Evolutionary conservation across 139 green algal genomes (phyloP), one percentile per base, ranked within the genome.

Genomic region (Chara braunii): DNA sequence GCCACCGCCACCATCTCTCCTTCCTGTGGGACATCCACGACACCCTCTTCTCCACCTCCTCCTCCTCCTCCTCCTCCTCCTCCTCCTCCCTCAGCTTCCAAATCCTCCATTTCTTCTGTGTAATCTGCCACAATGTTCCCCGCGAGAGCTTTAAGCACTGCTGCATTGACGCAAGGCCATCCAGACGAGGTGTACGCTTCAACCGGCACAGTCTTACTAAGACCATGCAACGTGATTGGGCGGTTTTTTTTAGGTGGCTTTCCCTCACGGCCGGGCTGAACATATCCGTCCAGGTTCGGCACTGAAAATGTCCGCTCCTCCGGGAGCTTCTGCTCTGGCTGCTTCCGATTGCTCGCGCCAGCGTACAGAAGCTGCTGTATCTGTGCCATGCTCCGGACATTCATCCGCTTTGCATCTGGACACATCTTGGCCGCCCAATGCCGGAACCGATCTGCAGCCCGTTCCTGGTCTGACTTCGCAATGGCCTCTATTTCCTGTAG

Each of bases 201-300:
- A 8, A 14, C 60, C 8, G n/a, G 4, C 30, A 70, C 4, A 6
- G 3, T 9, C 24, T 26, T 24, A 23, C 32, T 55, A 28, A 70
- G 31, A 4, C 48, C 23, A 28, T 14, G 55, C 18, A 72, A 34
- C 5, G 63, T 72, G 51, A 72, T 72, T 32, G 22, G n/a, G 55
- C 63, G 63, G 5, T 44, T 28, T 55, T 72, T 72, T 7, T 73
- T 73, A 33, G 63, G 55, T 30, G 22, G 5, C 55, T 72, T 72
- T 8, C 40, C 40, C 53, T 62, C 53, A 35, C 53, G 53, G 5
- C 63, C 63, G 33, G 52, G 51, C 22, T 72, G 53, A 45, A 72
- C 56, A 11, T 56, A 72, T 18, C 63, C 63, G 22, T 63, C 55
- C 63, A 24, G 31, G n/a, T 72, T 72, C 3, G 63, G 63, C 9